These are phyloP conservation scores for Symbiodinium pilosum DNA, from an alignment of 73 alveolate genomes.

Conservation along the genomic window DNA sequence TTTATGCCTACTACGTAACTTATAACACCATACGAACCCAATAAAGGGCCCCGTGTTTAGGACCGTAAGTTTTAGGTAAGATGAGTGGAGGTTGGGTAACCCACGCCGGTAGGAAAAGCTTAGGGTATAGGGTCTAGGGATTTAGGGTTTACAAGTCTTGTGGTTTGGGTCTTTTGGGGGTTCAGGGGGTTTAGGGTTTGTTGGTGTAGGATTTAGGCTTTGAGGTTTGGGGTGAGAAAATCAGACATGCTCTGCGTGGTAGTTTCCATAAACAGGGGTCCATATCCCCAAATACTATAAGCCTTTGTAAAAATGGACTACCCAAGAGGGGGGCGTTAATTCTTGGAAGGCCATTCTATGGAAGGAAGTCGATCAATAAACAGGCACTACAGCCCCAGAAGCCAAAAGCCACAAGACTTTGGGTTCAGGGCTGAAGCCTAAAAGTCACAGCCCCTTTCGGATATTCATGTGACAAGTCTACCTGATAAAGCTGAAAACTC, in stretches of 20 bases:
- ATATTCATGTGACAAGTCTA: background rate
- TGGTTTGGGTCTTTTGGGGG: background rate
- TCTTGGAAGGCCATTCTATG: no score
- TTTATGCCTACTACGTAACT: no score
- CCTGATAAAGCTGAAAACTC: background rate
- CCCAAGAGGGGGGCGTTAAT: background rate
- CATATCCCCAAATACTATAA: no score
- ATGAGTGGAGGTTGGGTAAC: no score
- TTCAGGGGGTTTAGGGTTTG: background rate
- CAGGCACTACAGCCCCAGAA: no score
- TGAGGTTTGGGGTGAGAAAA: background rate
- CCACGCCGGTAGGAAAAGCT: background rate
- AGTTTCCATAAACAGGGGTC: no score
- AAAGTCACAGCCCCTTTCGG: background rate
- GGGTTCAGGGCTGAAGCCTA: background rate
- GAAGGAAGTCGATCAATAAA: no score
- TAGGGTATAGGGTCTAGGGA: constrained; percentile 3
- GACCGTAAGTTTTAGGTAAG: no score
- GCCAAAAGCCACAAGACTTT: background rate
- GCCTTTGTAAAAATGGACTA: no score
- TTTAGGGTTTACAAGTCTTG: background rate
- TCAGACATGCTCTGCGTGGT: background rate
- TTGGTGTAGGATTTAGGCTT: background rate
- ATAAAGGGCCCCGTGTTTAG: no score
- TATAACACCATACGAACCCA: no score